Conservation (phyloP, 225 moss, liverwort and hornwort genomes). For the Physcomitrellopsis africana region DNA sequence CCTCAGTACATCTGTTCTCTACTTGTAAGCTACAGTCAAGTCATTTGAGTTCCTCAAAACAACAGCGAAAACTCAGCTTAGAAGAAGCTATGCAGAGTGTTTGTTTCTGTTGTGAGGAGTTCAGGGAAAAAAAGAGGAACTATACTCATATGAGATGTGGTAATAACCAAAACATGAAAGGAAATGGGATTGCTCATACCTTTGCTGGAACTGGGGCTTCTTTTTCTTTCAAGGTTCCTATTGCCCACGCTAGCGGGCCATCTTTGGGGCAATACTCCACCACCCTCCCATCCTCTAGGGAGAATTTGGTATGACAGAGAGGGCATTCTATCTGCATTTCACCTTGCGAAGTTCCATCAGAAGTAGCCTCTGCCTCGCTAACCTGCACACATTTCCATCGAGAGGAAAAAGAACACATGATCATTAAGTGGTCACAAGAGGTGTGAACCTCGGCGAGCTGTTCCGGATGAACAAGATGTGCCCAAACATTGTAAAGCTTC, state of each 20-base stretch:
- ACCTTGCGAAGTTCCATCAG: conserved; percentile 27
- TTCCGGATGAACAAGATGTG: not conserved
- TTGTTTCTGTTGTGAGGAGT: not conserved
- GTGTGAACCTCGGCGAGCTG: not conserved
- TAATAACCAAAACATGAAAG: not conserved
- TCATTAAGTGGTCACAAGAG: not conserved
- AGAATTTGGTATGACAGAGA: conserved; percentile 83
- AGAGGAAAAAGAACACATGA: not conserved
- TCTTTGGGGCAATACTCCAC: conserved; percentile 76
- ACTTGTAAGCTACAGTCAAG: not conserved
- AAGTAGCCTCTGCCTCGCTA: conserved; percentile 42
- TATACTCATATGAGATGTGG: not conserved
- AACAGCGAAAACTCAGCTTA: not conserved
- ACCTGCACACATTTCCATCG: conserved; percentile 39
- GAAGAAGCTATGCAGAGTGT: not conserved
- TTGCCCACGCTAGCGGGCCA: conserved; percentile 77
- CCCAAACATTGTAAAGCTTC: not conserved
- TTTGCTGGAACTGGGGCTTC: conserved; percentile 56
- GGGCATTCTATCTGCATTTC: conserved; percentile 76
- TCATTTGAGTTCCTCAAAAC: not conserved
- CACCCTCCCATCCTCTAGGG: conserved; percentile 67
- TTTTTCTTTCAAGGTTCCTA: conserved; percentile 77
- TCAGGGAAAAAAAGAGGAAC: not conserved
- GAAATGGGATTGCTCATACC: conserved; percentile 36
- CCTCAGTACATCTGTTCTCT: not conserved